Conservation (phyloP, 2,329 filamentous ascomycete species). For the Drechslerella coelobrocha region DNA sequence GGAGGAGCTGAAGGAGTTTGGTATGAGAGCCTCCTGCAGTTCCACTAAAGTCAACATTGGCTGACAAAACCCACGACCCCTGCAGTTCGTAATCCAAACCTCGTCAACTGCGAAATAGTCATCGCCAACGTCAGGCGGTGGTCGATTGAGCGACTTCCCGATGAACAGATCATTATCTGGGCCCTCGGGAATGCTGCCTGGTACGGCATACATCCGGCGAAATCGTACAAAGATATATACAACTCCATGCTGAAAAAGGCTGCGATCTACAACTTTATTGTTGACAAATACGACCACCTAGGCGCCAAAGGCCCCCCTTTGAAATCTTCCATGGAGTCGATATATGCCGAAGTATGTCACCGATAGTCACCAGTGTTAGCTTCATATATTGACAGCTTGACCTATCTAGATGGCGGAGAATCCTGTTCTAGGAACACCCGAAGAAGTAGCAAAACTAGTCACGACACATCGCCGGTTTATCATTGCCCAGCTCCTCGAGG, state of each 20-base stretch:
- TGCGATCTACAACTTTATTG: constrained; percentile 53
- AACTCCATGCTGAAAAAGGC: constrained; percentile 52
- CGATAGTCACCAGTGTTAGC: not conserved
- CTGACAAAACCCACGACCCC: not conserved
- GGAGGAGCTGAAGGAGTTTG: constrained; percentile 31
- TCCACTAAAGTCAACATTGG: not conserved
- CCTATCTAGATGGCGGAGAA: constrained; percentile 29
- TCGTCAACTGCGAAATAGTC: constrained; percentile 21
- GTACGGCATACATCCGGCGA: constrained; percentile 52
- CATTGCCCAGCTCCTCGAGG: constrained; percentile 43
- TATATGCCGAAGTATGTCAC: constrained; percentile 31
- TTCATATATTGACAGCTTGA: not conserved
- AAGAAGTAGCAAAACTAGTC: constrained; percentile 20
- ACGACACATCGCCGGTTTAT: constrained; percentile 36
- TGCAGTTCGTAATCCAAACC: constrained; percentile 20
- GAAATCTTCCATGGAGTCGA: constrained; percentile 21
- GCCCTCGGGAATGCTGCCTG: constrained; percentile 52
- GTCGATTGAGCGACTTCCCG: constrained; percentile 50
- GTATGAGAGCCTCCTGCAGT: constrained; percentile 6
- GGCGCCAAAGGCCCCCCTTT: constrained; percentile 14
- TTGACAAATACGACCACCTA: constrained; percentile 51
- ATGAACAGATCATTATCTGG: constrained; percentile 53
- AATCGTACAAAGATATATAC: constrained; percentile 51
- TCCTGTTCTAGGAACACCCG: constrained; percentile 18
- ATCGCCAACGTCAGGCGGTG: constrained; percentile 51